phyloP scores from a whole-genome alignment of 768 basidiomycete genomes.

The Lyophyllum decastes region DNA sequence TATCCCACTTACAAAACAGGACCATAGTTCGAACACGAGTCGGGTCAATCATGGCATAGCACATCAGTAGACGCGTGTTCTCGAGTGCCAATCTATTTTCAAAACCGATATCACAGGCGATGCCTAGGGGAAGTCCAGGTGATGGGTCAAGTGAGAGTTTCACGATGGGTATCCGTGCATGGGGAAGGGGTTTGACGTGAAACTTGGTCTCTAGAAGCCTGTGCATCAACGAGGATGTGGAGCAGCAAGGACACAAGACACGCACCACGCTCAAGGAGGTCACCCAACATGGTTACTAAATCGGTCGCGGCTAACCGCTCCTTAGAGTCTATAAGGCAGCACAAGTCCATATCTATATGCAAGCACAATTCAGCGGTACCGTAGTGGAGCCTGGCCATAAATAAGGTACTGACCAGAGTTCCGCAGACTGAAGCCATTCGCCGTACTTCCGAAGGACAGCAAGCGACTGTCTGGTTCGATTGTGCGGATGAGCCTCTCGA shows the following conservation, averaged over 20 bases:
- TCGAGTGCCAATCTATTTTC: constrained; percentile 97
- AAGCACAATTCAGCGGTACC: constrained; percentile 1
- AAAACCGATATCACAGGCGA: constrained; percentile 98
- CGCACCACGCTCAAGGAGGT: constrained; percentile 90
- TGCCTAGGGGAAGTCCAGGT: constrained; percentile 78
- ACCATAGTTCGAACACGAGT: constrained; percentile 92
- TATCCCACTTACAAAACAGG: constrained; percentile 82
- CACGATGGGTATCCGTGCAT: constrained; percentile 98
- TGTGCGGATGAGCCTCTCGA: constrained; percentile 93
- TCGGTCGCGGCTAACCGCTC: constrained; percentile 80
- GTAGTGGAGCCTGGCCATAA: neutral
- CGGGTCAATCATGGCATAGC: constrained; percentile 96
- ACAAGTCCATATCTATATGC: constrained; percentile 92
- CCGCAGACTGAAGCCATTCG: constrained; percentile 94
- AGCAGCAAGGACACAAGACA: constrained; percentile 17
- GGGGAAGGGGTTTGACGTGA: constrained; percentile 92
- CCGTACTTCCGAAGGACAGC: constrained; percentile 94
- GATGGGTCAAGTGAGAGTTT: constrained; percentile 93
- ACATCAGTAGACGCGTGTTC: constrained; percentile 94
- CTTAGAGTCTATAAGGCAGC: constrained; percentile 90
- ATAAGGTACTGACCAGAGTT: constrained; percentile 72
- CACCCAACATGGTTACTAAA: constrained; percentile 92
- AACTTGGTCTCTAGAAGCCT: constrained; percentile 85
- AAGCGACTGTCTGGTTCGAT: constrained; percentile 91
- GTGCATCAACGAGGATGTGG: neutral